A percentile compares a stretch with the other conserved stretches of the same genome.
Evolutionary conservation across 306 rosid species (phyloP).

Genomic region (Cajanus cajan): DNA sequence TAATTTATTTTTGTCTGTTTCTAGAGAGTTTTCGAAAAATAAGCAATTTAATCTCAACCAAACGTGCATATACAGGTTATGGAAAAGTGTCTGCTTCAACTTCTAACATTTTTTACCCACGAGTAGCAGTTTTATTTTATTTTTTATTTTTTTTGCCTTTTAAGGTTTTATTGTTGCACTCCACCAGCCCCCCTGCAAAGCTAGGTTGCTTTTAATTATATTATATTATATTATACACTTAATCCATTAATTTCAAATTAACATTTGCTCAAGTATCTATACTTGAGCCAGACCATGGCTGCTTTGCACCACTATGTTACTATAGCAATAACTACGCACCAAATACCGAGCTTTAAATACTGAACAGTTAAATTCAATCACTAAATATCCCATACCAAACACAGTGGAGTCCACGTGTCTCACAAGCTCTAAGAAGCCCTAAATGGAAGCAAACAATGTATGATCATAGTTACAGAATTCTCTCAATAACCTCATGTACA

Average conservation of each 20-base stretch:
- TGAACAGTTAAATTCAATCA: not conserved
- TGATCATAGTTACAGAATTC: too few relatives aligned
- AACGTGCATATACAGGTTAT: not conserved
- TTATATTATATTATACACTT: not conserved
- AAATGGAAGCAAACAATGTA: not conserved
- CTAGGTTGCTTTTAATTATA: too few relatives aligned
- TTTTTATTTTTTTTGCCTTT: too few relatives aligned
- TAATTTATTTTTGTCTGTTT: not conserved
- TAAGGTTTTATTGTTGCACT: too few relatives aligned
- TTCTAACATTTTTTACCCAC: not conserved
- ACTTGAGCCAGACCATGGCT: not conserved
- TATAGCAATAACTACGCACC: not conserved
- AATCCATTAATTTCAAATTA: not conserved
- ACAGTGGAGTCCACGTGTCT: not conserved
- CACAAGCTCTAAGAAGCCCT: not conserved
- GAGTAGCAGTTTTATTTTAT: not conserved
- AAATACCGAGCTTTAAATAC: not conserved
- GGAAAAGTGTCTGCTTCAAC: not conserved
- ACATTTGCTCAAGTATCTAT: not conserved
- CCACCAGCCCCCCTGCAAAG: too few relatives aligned
- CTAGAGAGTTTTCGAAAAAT: not conserved
- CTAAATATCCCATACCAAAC: not conserved
- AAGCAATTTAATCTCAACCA: not conserved
- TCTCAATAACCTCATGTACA: too few relatives aligned
- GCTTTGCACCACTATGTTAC: not conserved